Percentiles rank a stretch among this genome's conserved stretches.
Conservation (phyloP, 2,329 filamentous ascomycete species). For the Ophiostoma piceae region DNA sequence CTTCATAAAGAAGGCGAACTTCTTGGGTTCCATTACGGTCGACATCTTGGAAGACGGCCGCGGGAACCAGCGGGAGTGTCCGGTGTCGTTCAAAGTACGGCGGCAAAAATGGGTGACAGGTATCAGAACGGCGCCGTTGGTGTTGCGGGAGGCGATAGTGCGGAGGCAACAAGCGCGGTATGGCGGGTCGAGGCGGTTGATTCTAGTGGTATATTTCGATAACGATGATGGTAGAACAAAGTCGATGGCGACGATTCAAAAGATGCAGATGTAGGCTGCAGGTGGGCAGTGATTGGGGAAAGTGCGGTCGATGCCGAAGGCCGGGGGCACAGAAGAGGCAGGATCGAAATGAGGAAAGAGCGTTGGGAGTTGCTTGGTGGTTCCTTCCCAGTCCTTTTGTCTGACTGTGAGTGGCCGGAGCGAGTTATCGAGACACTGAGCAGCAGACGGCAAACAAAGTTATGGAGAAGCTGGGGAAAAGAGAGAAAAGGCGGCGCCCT, state of each 20-base stretch:
- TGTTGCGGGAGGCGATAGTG: neutral
- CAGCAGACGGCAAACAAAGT: neutral
- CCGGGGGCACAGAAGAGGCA: neutral
- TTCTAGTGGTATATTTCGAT: neutral
- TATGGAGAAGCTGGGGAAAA: conserved; percentile 11
- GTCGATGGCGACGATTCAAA: neutral
- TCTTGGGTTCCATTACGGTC: conserved; percentile 28
- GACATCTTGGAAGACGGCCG: conserved; percentile 15
- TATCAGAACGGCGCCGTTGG: neutral
- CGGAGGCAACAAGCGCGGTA: neutral
- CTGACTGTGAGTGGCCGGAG: conserved; percentile 18
- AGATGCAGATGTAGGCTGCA: conserved; percentile 1
- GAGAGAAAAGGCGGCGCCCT: conserved; percentile 4
- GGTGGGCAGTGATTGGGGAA: neutral
- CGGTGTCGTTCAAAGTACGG: conserved; percentile 7
- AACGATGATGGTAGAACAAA: neutral
- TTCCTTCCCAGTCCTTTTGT: conserved; percentile 23
- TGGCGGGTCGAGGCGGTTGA: neutral
- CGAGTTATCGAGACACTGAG: conserved; percentile 11
- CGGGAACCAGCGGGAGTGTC: conserved; percentile 2
- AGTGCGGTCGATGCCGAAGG: neutral
- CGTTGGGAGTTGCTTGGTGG: conserved; percentile 8
- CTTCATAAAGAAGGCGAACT: conserved; percentile 26
- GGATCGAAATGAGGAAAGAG: conserved; percentile 10
- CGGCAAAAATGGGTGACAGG: conserved; percentile 3